These are phyloP conservation scores for Cyclotella kingstonii DNA, from an alignment of 108 stramenopile species.

Conservation along the genomic window DNA sequence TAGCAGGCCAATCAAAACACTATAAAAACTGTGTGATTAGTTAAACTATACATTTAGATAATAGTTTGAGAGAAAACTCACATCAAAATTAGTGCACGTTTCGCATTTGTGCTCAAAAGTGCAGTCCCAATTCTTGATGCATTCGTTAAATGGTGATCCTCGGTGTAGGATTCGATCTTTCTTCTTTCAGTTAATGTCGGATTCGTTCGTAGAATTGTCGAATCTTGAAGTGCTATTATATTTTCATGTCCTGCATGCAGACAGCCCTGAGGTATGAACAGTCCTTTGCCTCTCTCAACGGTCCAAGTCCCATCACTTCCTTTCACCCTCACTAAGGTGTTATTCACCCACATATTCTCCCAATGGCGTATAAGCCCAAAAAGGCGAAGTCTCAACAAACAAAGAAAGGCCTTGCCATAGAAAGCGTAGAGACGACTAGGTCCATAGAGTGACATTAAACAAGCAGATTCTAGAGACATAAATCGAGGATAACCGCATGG, in stretches of 20 bases:
- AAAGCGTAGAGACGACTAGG: constrained; percentile 42
- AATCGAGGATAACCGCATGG: constrained; percentile 19
- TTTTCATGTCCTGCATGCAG: constrained; percentile 18
- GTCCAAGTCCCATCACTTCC: constrained; percentile 37
- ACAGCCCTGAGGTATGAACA: constrained; percentile 23
- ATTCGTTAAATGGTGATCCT: constrained; percentile 66
- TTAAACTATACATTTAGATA: not conserved
- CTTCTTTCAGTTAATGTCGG: not conserved
- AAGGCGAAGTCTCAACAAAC: constrained; percentile 55
- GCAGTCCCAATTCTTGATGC: constrained; percentile 86
- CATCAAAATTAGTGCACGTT: constrained; percentile 59
- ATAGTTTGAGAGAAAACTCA: constrained; percentile 19
- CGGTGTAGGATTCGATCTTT: constrained; percentile 12
- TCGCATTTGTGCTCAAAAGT: constrained; percentile 71
- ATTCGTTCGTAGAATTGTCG: not conserved
- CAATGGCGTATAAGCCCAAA: constrained; percentile 84
- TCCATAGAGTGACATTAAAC: constrained; percentile 28
- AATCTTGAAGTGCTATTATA: constrained; percentile 19
- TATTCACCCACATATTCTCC: constrained; percentile 75
- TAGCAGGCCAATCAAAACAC: constrained; percentile 54
- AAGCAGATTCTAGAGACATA: constrained; percentile 28
- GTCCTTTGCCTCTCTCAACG: constrained; percentile 28
- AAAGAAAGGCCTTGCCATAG: constrained; percentile 47
- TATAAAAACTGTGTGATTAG: constrained; percentile 7
- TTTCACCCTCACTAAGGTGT: constrained; percentile 45